Conservation (phyloP, 1,139 yeast genomes). For the Taphrina wiesneri region DNA sequence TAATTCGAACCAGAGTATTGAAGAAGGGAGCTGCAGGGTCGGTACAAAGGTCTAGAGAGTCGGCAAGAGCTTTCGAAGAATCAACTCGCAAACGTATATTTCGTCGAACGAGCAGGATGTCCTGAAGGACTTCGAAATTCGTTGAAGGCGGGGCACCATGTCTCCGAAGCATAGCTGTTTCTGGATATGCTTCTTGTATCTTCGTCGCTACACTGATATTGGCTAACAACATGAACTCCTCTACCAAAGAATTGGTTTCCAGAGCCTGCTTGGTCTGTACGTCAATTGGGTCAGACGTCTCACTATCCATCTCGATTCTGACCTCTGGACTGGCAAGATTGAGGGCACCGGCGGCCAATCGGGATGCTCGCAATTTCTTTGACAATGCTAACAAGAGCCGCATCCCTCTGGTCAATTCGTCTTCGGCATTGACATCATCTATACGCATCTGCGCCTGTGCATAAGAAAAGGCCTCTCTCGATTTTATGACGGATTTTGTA, state of each 20-base stretch:
- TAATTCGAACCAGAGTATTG: constrained; percentile 88
- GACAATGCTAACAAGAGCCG: constrained; percentile 75
- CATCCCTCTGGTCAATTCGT: constrained; percentile 87
- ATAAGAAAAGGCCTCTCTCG: constrained; percentile 93
- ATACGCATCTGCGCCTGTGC: constrained; percentile 90
- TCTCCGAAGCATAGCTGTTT: constrained; percentile 95
- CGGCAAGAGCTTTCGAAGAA: constrained; percentile 88
- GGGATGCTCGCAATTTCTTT: constrained; percentile 75
- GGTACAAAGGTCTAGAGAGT: constrained; percentile 82
- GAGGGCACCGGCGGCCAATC: constrained; percentile 93
- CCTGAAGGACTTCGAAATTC: constrained; percentile 84
- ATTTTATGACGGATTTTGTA: constrained; percentile 84
- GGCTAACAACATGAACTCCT: constrained; percentile 97
- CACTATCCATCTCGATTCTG: constrained; percentile 94
- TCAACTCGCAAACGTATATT: constrained; percentile 72
- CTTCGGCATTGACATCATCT: constrained; percentile 74
- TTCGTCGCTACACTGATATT: constrained; percentile 93
- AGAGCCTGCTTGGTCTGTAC: constrained; percentile 85
- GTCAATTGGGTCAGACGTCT: constrained; percentile 94
- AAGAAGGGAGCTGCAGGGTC: constrained; percentile 85
- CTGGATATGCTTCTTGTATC: constrained; percentile 90
- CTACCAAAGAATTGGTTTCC: constrained; percentile 93
- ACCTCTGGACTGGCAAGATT: constrained; percentile 98
- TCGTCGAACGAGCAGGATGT: constrained; percentile 82
- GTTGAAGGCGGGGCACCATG: constrained; percentile 96